Evolutionary conservation across 495 filamentous ascomycete species (phyloP).

Genomic region (Letharia lupina): DNA sequence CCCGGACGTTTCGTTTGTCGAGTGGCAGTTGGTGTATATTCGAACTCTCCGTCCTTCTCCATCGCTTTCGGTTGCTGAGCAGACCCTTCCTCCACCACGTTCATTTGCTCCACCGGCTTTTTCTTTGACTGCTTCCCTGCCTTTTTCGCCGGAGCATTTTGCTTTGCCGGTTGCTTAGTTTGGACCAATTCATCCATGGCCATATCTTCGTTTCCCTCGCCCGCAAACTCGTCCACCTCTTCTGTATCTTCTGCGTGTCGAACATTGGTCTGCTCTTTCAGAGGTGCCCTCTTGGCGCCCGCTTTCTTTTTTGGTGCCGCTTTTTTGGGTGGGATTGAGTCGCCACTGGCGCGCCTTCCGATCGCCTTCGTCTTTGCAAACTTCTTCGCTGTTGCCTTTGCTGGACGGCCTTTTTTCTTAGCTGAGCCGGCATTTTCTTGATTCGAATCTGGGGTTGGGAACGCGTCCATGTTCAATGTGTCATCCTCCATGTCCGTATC

Average conservation of each 20-base stretch:
- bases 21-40: slow-evolving; percentile 40
- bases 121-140: slow-evolving; percentile 23
- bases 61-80: slow-evolving; percentile 8
- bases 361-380: slow-evolving; percentile 29
- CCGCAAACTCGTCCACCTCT: slow-evolving; percentile 40
- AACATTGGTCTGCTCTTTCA: slow-evolving; percentile 45
- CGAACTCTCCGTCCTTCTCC: slow-evolving; percentile 40
- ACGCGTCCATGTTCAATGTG: slow-evolving; percentile 29
- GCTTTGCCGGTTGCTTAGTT: slow-evolving; percentile 30
- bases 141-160: slow-evolving; percentile 30
- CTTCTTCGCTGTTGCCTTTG: slow-evolving; percentile 33
- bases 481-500: slow-evolving; percentile 63
- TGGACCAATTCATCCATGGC: slow-evolving; percentile 27
- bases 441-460: slow-evolving; percentile 34
- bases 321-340: slow-evolving; percentile 31
- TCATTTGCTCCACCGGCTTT: slow-evolving; percentile 9
- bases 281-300: slow-evolving; percentile 33
- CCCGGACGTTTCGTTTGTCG: slow-evolving; percentile 27
- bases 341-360: slow-evolving; percentile 39
- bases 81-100: slow-evolving; percentile 6
- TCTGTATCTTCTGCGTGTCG: slow-evolving; percentile 44
- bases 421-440: slow-evolving; percentile 32
- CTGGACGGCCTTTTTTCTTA: slow-evolving; percentile 32
- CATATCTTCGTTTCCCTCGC: slow-evolving; percentile 20
- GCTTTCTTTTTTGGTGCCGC: slow-evolving; percentile 30